These are phyloP conservation scores for Leishmania turanica DNA, from an alignment of 208 protist species.

Conservation along the genomic window DNA sequence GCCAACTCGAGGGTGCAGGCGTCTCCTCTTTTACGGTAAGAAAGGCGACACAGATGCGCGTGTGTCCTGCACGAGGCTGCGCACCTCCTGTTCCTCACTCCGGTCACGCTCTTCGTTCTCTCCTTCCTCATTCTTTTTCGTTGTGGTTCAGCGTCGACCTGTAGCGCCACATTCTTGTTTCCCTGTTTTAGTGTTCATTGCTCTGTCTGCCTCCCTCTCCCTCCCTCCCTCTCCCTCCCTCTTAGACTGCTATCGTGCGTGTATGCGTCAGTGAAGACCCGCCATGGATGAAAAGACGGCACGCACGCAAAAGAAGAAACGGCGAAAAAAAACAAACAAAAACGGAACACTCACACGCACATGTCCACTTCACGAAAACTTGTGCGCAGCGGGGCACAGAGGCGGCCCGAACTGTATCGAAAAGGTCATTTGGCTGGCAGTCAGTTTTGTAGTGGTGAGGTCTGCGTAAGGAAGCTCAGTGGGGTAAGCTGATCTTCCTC, in stretches of 20 bases:
- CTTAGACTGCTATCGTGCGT: neutral
- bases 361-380: neutral
- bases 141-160: neutral
- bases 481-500: neutral
- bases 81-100: neutral
- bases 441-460: neutral
- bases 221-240: neutral
- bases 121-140: constrained; percentile 11
- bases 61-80: neutral
- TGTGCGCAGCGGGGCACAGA: neutral
- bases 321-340: neutral
- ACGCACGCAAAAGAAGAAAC: neutral
- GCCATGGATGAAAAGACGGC: neutral
- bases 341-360: neutral
- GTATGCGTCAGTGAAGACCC: neutral
- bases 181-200: no score
- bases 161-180: neutral
- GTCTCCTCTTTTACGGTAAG: neutral
- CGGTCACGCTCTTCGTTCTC: neutral
- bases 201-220: neutral
- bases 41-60: neutral
- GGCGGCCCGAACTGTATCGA: neutral
- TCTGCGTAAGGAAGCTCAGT: neutral
- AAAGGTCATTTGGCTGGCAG: neutral
- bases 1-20: neutral